Conservation (phyloP, 164 flowering plant genomes). For the Annona squamosa region DNA sequence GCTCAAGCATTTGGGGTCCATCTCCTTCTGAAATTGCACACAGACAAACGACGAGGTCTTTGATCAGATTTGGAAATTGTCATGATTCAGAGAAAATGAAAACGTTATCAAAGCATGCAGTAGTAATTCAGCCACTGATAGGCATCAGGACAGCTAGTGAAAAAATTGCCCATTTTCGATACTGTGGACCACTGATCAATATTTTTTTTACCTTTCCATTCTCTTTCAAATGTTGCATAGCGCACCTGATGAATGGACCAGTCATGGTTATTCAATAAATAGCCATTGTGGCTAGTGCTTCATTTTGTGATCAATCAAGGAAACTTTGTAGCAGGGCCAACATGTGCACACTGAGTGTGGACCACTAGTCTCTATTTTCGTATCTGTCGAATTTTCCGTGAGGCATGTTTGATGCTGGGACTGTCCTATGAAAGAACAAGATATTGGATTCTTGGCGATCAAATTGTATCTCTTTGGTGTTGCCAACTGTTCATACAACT, state of each 20-base stretch:
- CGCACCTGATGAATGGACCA: not conserved
- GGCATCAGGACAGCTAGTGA: not conserved
- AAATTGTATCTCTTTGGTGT: not conserved
- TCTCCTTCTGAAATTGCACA: slow-evolving; percentile 28
- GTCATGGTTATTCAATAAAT: not conserved
- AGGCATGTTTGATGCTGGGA: too few species aligned
- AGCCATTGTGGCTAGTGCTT: not conserved
- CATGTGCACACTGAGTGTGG: too few species aligned
- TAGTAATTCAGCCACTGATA: not conserved
- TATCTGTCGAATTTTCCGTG: too few species aligned
- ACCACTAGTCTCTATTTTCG: too few species aligned
- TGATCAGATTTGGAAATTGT: not conserved
- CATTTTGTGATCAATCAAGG: not conserved
- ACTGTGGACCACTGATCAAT: not conserved
- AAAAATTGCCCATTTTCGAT: not conserved
- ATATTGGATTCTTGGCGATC: too few species aligned
- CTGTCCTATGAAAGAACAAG: too few species aligned
- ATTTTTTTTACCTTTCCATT: not conserved
- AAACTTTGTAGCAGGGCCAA: too few species aligned
- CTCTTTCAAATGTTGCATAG: not conserved
- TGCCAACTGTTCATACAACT: slow-evolving; percentile 8
- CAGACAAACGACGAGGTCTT: not conserved
- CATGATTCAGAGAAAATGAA: not conserved
- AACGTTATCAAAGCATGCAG: not conserved
- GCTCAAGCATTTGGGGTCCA: slow-evolving; percentile 45